phyloP scores from a whole-genome alignment of 2,329 filamentous ascomycete species.

The Verticillium dahliae region DNA sequence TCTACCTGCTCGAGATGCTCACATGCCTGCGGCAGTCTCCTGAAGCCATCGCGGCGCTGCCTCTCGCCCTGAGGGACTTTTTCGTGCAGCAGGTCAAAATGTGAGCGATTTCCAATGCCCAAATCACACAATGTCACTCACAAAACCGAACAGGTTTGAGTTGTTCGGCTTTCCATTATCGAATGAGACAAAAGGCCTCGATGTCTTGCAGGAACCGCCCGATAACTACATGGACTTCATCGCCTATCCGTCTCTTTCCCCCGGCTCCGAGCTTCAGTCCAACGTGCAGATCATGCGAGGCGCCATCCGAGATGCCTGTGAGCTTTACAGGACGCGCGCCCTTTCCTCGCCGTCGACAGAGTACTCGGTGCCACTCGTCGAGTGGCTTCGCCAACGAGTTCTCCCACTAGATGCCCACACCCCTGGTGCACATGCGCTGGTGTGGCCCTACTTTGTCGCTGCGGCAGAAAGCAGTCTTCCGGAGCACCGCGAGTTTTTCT shows the following conservation, averaged over 20 bases:
- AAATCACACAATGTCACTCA: no score
- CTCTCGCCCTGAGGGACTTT: constrained; percentile 14
- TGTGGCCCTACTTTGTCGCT: constrained; percentile 33
- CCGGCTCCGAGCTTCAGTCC: constrained; percentile 11
- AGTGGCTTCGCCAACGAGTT: constrained; percentile 23
- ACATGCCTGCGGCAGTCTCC: constrained; percentile 18
- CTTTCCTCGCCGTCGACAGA: constrained; percentile 5
- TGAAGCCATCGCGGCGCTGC: constrained; percentile 12
- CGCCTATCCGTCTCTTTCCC: constrained; percentile 8
- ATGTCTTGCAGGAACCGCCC: constrained; percentile 12
- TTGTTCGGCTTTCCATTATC: constrained; percentile 20
- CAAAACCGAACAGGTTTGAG: constrained; percentile 16
- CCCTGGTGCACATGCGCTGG: constrained; percentile 27
- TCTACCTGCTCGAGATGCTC: constrained; percentile 27
- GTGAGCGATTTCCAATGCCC: constrained; percentile 10
- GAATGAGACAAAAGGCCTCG: constrained; percentile 18
- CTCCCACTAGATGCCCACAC: constrained; percentile 16
- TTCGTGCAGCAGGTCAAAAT: constrained; percentile 24
- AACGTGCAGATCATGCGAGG: constrained; percentile 15
- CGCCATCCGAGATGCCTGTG: constrained; percentile 18
- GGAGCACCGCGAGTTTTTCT: constrained; percentile 27
- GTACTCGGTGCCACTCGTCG: constrained; percentile 20
- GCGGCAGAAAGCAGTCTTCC: constrained; percentile 28
- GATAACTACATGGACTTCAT: constrained; percentile 21
- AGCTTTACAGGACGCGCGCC: constrained; percentile 18